These are phyloP conservation scores for Hansenula sp. DNA, from an alignment of 1,139 yeast genomes.

Conservation along the genomic window DNA sequence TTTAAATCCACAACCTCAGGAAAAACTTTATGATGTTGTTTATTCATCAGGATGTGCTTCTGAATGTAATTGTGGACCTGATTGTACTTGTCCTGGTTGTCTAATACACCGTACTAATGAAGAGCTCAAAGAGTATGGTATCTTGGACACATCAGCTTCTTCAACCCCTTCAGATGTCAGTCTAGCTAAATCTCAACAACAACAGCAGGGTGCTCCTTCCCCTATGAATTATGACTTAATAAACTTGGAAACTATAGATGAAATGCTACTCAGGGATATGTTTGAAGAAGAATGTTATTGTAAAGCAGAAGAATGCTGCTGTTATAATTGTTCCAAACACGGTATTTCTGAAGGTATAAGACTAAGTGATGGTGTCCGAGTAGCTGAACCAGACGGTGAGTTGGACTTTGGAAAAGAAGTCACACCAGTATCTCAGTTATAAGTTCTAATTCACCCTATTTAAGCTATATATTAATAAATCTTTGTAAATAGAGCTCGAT, in stretches of 20 bases:
- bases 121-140: constrained; percentile 18
- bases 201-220: too few species aligned
- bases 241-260: constrained; percentile 19
- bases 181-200: background rate
- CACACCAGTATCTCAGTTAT: too few species aligned
- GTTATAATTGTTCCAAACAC: constrained; percentile 19
- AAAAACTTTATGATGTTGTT: constrained; percentile 12
- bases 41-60: constrained; percentile 18
- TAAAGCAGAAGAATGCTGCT: constrained; percentile 14
- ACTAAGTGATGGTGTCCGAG: constrained; percentile 12
- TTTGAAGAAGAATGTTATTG: constrained; percentile 19
- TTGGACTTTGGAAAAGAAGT: background rate
- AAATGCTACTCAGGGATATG: constrained; percentile 12
- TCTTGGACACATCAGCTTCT: constrained; percentile 14
- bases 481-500: too few species aligned
- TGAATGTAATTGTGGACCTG: constrained; percentile 21
- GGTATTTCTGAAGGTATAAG: constrained; percentile 19
- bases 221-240: constrained; percentile 5
- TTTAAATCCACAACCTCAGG: background rate
- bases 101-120: constrained; percentile 21
- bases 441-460: too few species aligned
- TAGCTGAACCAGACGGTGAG: constrained; percentile 1
- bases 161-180: constrained; percentile 4
- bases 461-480: too few species aligned
- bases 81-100: constrained; percentile 21